Percentiles rank a stretch among this genome's conserved stretches.
Conservation (phyloP, 78 protist genomes). For the slime mould (Dictyostelium discoideum) region dicty_2.7 NC_007089.4:3054001-3054500, state of each 20-base stretch:
- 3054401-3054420: neutral
- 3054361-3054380: neutral
- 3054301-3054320: no score
- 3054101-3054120: slow-evolving; percentile 76
- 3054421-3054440: slow-evolving; percentile 77
- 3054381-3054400: neutral
- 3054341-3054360: no score
- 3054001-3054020: no score
- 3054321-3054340: no score
- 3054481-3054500: slow-evolving; percentile 65
- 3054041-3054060: slow-evolving; percentile 11
- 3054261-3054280: neutral
- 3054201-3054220: slow-evolving; percentile 34
- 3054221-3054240: slow-evolving; percentile 62
- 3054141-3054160: slow-evolving; percentile 69
- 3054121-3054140: slow-evolving; percentile 79
- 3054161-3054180: slow-evolving; percentile 41
- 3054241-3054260: slow-evolving; percentile 25
- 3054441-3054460: slow-evolving; percentile 43
- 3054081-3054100: slow-evolving; percentile 63
- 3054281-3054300: no score
- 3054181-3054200: slow-evolving; percentile 77
- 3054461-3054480: slow-evolving; percentile 21
- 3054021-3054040: neutral
- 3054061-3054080: slow-evolving; percentile 38